A percentile compares a stretch with the other conserved stretches of the same genome.
phyloP scores from a whole-genome alignment of 2,329 filamentous ascomycete species.

The Cadophora gregata region DNA sequence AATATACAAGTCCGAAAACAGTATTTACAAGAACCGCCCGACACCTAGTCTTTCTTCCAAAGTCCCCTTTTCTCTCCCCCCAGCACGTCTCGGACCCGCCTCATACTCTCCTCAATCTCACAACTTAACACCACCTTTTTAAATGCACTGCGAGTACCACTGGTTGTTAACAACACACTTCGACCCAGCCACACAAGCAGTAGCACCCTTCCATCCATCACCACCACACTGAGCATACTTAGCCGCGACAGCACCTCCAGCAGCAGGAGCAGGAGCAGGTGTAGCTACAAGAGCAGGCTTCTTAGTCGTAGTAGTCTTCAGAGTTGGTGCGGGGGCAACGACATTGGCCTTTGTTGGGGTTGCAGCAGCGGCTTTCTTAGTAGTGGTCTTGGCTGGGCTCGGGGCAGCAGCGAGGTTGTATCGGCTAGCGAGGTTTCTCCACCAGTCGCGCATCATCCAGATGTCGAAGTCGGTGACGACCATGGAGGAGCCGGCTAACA shows the following conservation, averaged over 20 bases:
- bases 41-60: neutral
- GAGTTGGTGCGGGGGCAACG: neutral
- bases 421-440: slow-evolving; percentile 44
- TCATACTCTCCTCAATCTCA: neutral
- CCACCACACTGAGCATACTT: slow-evolving; percentile 21
- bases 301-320: neutral
- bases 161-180: slow-evolving; percentile 5
- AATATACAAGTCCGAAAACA: neutral
- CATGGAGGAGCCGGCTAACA: slow-evolving; percentile 51
- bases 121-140: neutral
- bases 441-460: slow-evolving; percentile 57
- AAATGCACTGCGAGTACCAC: neutral
- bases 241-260: neutral
- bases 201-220: slow-evolving; percentile 18
- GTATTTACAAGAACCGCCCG: neutral
- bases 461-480: slow-evolving; percentile 55
- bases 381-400: neutral
- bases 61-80: neutral
- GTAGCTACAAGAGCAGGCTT: neutral
- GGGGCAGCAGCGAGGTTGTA: slow-evolving; percentile 14
- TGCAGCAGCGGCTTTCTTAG: neutral
- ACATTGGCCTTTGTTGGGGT: neutral
- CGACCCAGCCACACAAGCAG: slow-evolving; percentile 10
- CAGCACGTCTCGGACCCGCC: neutral
- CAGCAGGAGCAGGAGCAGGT: neutral